Conservation (phyloP, 306 rosid species). For the Castanea mollissima region DNA sequence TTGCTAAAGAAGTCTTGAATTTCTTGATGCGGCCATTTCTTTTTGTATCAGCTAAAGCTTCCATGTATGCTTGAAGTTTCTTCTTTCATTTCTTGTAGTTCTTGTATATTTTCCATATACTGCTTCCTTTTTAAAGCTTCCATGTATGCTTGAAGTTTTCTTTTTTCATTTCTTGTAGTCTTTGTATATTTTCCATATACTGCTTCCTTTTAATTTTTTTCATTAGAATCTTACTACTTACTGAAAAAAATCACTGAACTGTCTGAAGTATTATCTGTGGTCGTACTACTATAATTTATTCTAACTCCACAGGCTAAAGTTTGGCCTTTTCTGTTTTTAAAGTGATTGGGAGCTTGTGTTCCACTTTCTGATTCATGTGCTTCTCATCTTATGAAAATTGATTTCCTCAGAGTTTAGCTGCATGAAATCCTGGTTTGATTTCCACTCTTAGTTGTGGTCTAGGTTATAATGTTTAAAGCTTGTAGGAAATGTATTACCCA, state of each 20-base stretch:
- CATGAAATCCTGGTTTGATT: background rate
- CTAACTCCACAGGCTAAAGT: background rate
- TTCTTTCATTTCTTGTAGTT: no score
- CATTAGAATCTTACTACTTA: no score
- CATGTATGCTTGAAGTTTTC: background rate
- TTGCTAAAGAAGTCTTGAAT: background rate
- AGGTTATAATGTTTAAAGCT: background rate
- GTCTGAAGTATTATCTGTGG: background rate
- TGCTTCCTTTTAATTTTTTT: no score
- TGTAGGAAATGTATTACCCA: background rate
- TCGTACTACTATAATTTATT: background rate
- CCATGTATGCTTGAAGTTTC: background rate
- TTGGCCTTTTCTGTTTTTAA: background rate
- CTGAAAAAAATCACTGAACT: background rate
- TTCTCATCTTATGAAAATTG: conserved; percentile 5
- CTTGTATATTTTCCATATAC: no score
- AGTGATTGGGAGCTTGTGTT: background rate
- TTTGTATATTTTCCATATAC: no score
- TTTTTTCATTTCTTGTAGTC: no score
- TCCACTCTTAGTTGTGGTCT: background rate
- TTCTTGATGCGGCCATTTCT: background rate
- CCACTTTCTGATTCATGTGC: background rate
- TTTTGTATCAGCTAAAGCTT: background rate
- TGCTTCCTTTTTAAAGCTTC: background rate
- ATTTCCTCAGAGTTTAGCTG: background rate